These are phyloP conservation scores for Trichosporon faecale DNA, from an alignment of 1,284 basidiomycete species.

Conservation along the genomic window DNA sequence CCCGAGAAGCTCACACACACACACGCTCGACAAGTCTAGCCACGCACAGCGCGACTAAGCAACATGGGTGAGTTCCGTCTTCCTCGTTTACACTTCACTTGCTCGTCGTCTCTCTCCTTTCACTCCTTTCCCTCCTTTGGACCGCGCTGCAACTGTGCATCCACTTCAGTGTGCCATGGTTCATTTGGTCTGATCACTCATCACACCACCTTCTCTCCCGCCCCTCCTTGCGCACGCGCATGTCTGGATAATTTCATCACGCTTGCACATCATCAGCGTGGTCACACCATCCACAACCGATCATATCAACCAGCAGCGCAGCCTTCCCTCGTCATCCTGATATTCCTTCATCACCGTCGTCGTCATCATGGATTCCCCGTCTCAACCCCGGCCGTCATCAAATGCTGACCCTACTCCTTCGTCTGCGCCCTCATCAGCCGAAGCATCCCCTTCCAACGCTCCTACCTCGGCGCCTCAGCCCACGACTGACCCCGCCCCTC, in stretches of 20 bases:
- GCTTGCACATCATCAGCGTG: neutral
- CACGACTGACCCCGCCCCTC: neutral
- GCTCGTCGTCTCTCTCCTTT: neutral
- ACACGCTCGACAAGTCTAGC: neutral
- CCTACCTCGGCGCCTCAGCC: neutral
- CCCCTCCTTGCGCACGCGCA: neutral
- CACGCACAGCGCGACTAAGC: neutral
- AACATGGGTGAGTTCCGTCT: neutral
- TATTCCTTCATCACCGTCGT: neutral
- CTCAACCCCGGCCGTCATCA: neutral
- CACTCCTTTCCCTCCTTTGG: neutral
- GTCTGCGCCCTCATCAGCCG: neutral
- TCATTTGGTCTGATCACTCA: neutral
- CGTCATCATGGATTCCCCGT: conserved; percentile 1
- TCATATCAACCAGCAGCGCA: neutral
- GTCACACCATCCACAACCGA: neutral
- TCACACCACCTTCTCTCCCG: neutral
- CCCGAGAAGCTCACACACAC: neutral
- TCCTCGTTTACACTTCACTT: neutral
- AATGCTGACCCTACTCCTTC: neutral
- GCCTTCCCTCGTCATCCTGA: neutral
- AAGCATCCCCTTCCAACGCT: neutral
- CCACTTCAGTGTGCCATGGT: neutral
- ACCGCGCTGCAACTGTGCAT: neutral
- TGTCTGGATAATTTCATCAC: neutral